Conservation (phyloP, 2,329 filamentous ascomycete genomes). For the Ophioceras dolichostomum region DNA sequence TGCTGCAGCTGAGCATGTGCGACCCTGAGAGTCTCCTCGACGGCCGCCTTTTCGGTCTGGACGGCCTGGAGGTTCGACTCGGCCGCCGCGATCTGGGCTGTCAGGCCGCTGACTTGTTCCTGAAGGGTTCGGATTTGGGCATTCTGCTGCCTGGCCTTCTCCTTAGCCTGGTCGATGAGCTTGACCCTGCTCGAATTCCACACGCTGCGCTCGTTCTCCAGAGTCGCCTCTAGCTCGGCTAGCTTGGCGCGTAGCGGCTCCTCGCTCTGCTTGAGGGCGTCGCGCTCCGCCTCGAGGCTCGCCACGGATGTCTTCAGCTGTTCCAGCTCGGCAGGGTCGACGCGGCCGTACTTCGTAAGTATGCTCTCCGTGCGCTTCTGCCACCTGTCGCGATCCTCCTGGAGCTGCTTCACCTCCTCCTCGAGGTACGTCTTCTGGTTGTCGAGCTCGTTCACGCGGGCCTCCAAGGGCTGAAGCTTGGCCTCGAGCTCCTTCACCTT, state of each 20-base stretch:
- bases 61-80: slow-evolving; percentile 43
- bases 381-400: slow-evolving; percentile 88
- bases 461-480: slow-evolving; percentile 72
- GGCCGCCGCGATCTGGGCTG: slow-evolving; percentile 22
- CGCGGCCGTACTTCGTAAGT: slow-evolving; percentile 87
- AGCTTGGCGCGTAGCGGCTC: slow-evolving; percentile 40
- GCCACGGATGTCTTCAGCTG: slow-evolving; percentile 70
- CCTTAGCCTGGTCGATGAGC: slow-evolving; percentile 51
- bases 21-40: slow-evolving; percentile 16
- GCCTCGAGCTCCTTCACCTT: slow-evolving; percentile 63
- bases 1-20: not conserved
- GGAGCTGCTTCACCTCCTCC: slow-evolving; percentile 77
- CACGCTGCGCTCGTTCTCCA: slow-evolving; percentile 41
- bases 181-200: slow-evolving; percentile 41
- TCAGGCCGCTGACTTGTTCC: slow-evolving; percentile 32
- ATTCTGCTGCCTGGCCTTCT: slow-evolving; percentile 39
- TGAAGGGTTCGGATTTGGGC: slow-evolving; percentile 42
- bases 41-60: slow-evolving; percentile 19
- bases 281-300: slow-evolving; percentile 51
- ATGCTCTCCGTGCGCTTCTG: slow-evolving; percentile 94
- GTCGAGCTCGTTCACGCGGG: slow-evolving; percentile 69
- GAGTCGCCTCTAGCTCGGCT: slow-evolving; percentile 33
- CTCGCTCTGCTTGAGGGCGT: slow-evolving; percentile 37
- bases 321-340: slow-evolving; percentile 88
- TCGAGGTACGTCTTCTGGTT: slow-evolving; percentile 70